Conservation (phyloP, 192 early-diverging fungal species). For the Entomortierella beljakovae region DNA sequence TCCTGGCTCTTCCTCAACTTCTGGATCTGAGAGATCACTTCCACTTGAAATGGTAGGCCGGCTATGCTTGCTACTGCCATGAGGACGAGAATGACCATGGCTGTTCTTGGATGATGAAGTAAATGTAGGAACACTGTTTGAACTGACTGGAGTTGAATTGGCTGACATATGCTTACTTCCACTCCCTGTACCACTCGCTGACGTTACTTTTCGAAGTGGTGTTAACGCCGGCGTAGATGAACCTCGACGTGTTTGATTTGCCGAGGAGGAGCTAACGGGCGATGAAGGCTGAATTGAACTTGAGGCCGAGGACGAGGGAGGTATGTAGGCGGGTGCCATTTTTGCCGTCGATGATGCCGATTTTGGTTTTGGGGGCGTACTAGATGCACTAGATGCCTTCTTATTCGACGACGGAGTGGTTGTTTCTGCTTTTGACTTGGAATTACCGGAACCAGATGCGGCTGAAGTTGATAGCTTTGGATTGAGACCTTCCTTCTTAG, state of each 20-base stretch:
- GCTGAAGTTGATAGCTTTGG: neutral
- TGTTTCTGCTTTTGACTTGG: constrained; percentile 7
- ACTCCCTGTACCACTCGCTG: neutral
- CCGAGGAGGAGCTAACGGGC: constrained; percentile 1
- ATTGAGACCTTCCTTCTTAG: constrained; percentile 49
- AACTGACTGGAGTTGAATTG: constrained; percentile 4
- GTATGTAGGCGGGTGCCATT: constrained; percentile 42
- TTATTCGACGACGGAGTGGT: neutral
- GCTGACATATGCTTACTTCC: constrained; percentile 11
- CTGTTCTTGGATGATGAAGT: constrained; percentile 15
- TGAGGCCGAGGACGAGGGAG: constrained; percentile 17
- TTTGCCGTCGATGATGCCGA: constrained; percentile 23
- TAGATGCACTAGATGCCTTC: neutral
- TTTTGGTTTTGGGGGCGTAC: constrained; percentile 27
- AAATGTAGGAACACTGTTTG: neutral
- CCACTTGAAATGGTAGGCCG: constrained; percentile 29
- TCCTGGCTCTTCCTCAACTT: constrained; percentile 23
- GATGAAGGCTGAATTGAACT: neutral
- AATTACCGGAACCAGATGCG: neutral
- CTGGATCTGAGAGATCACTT: constrained; percentile 45
- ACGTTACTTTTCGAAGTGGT: constrained; percentile 35
- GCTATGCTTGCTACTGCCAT: constrained; percentile 17
- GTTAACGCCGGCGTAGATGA: constrained; percentile 36
- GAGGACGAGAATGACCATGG: constrained; percentile 4
- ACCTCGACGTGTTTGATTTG: constrained; percentile 17